phyloP scores from a whole-genome alignment of 176 grass and related monocot genomes.

The Otatea glauca region DNA sequence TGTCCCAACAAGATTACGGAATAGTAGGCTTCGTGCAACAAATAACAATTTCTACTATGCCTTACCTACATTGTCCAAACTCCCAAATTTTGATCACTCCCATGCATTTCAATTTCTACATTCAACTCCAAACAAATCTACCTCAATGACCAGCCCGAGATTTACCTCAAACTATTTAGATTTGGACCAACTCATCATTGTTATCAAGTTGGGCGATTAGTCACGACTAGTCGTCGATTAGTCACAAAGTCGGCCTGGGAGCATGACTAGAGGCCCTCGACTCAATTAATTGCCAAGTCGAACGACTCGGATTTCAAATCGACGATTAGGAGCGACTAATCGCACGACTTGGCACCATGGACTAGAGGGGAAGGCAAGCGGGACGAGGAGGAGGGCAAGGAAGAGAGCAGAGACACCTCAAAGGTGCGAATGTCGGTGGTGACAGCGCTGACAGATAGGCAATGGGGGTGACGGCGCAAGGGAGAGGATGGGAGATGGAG shows the following conservation, averaged over 20 bases:
- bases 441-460: too few species aligned
- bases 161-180: constrained; percentile 3
- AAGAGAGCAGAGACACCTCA: too few species aligned
- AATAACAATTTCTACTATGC: constrained; percentile 7
- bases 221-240: too few species aligned
- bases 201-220: too few species aligned
- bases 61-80: not conserved
- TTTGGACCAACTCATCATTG: not conserved
- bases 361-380: not conserved
- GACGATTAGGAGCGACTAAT: not conserved
- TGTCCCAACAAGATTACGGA: not conserved
- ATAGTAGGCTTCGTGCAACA: not conserved
- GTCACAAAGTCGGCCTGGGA: not conserved
- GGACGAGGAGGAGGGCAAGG: not conserved
- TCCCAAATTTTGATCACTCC: not conserved
- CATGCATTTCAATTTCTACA: not conserved
- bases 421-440: too few species aligned
- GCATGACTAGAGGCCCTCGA: not conserved
- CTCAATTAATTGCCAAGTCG: not conserved
- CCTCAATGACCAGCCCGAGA: not conserved
- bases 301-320: not conserved
- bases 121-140: not conserved
- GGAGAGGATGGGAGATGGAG: too few species aligned
- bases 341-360: not conserved
- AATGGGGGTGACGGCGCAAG: too few species aligned